These are phyloP conservation scores for Myxozyma udenii DNA, from an alignment of 805 yeast genomes.

Conservation along the genomic window DNA sequence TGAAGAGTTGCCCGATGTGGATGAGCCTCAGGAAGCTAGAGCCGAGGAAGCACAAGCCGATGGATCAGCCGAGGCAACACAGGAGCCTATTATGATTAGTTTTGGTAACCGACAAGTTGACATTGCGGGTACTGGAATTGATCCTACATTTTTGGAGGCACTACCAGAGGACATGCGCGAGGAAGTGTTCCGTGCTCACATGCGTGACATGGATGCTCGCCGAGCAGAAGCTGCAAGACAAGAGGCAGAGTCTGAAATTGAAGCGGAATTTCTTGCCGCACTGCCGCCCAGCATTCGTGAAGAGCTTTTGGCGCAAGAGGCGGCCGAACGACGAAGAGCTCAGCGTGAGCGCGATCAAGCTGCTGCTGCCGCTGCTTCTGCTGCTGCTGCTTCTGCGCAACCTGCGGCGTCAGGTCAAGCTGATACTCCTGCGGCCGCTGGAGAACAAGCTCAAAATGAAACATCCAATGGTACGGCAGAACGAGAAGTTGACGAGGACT, in stretches of 20 bases:
- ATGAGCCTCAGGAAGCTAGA: neutral
- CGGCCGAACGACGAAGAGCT: slow-evolving; percentile 31
- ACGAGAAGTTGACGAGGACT: slow-evolving; percentile 31
- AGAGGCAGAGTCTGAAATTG: slow-evolving; percentile 57
- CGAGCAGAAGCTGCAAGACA: slow-evolving; percentile 44
- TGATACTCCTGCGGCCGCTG: slow-evolving; percentile 1
- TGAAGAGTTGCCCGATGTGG: neutral
- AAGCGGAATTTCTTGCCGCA: slow-evolving; percentile 75
- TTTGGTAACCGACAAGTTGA: slow-evolving; percentile 80
- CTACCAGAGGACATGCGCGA: slow-evolving; percentile 90
- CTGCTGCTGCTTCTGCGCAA: neutral
- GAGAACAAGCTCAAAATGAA: too few relatives aligned
- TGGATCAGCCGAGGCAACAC: neutral
- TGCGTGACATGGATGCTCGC: slow-evolving; percentile 59
- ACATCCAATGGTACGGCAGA: neutral
- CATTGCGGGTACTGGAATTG: slow-evolving; percentile 85
- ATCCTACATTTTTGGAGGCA: slow-evolving; percentile 85
- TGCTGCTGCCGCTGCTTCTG: slow-evolving; percentile 5
- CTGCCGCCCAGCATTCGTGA: slow-evolving; percentile 62
- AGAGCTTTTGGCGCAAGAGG: slow-evolving; percentile 37
- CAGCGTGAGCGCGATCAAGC: slow-evolving; percentile 30
- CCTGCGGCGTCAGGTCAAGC: slow-evolving; percentile 1
- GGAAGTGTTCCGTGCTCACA: slow-evolving; percentile 82
- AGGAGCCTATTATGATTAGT: slow-evolving; percentile 49
- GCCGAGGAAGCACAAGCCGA: slow-evolving; percentile 8